Percentiles rank a stretch among this genome's conserved stretches.
Conservation (phyloP, 75 land plant species). For the Isoetes taiwanensis region DNA sequence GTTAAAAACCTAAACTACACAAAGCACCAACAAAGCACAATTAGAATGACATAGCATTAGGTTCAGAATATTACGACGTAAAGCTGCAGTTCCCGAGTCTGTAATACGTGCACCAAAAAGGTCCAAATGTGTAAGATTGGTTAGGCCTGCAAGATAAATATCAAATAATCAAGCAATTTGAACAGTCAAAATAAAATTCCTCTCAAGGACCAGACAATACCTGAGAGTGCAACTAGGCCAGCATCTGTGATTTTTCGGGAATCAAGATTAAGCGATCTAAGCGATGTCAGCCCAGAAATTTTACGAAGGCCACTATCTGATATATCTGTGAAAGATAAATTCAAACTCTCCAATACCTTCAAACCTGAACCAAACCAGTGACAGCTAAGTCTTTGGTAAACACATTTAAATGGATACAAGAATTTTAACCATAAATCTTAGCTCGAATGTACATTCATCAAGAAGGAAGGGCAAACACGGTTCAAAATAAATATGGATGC, state of each 20-base stretch:
- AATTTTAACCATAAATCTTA: too few relatives aligned
- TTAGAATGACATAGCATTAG: too few relatives aligned
- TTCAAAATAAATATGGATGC: too few relatives aligned
- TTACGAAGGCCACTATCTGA: constrained; percentile 61
- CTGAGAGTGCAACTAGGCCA: constrained; percentile 72
- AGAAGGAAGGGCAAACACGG: too few relatives aligned
- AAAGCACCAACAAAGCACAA: too few relatives aligned
- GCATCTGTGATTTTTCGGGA: constrained; percentile 73
- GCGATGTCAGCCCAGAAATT: constrained; percentile 54
- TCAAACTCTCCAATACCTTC: constrained; percentile 54
- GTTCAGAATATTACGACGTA: background rate
- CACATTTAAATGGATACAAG: too few relatives aligned
- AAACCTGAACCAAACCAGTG: constrained; percentile 33
- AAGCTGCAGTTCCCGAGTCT: constrained; percentile 52
- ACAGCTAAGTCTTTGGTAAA: too few relatives aligned
- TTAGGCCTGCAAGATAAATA: constrained; percentile 47
- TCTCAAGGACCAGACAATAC: constrained; percentile 21
- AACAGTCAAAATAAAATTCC: background rate
- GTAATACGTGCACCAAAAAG: constrained; percentile 97
- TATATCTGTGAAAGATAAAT: constrained; percentile 75
- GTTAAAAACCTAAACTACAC: too few relatives aligned
- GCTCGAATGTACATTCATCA: too few relatives aligned
- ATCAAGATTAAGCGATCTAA: constrained; percentile 87
- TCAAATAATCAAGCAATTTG: background rate
- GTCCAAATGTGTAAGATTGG: constrained; percentile 80